Percentiles rank a stretch among this genome's conserved stretches.
Conservation (phyloP, 2,329 filamentous ascomycete species). For the Neurospora sp. region DNA sequence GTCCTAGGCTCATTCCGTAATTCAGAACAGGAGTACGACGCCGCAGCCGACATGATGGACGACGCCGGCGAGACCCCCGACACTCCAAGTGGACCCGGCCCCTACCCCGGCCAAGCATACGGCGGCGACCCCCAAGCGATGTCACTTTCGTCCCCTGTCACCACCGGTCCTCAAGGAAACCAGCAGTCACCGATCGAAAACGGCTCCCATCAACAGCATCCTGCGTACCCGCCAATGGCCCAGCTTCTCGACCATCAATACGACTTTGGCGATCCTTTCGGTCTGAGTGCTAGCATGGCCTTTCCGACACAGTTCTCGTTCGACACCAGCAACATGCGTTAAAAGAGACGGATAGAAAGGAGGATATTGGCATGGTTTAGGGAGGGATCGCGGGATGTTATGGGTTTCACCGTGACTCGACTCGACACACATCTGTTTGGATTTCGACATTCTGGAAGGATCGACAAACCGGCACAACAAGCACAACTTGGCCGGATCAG, state of each 20-base stretch:
- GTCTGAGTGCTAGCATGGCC: constrained; percentile 87
- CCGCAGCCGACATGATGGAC: constrained; percentile 80
- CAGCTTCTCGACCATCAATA: constrained; percentile 67
- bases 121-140: constrained; percentile 31
- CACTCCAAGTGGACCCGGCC: constrained; percentile 52
- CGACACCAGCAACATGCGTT: constrained; percentile 48
- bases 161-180: constrained; percentile 24
- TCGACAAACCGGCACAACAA: background rate
- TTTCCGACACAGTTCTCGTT: constrained; percentile 80
- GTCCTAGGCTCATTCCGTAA: constrained; percentile 58
- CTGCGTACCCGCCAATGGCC: constrained; percentile 58
- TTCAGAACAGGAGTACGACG: constrained; percentile 95
- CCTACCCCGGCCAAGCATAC: constrained; percentile 51
- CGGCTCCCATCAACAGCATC: constrained; percentile 41
- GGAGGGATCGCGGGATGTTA: background rate
- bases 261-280: constrained; percentile 80
- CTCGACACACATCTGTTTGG: background rate
- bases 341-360: background rate
- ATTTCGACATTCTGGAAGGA: background rate
- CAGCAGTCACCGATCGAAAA: constrained; percentile 23
- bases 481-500: background rate
- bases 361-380: background rate
- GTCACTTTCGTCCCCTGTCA: constrained; percentile 30
- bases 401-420: background rate
- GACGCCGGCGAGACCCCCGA: constrained; percentile 57